phyloP scores from a whole-genome alignment of 768 basidiomycete species.

The Kwoniella botswanensis region DNA sequence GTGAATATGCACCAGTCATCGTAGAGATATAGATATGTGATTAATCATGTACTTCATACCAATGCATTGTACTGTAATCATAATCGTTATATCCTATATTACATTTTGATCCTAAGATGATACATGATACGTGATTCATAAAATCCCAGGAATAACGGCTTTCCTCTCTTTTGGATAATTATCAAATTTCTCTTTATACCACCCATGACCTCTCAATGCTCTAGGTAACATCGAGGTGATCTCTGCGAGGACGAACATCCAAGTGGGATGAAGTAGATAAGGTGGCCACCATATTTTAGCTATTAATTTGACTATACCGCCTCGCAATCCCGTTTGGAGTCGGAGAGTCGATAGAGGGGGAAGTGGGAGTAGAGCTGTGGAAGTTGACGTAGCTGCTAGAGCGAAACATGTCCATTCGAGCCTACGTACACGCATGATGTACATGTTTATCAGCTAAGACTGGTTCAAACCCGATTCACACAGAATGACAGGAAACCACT shows the following conservation, averaged over 20 bases:
- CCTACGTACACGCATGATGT: constrained; percentile 53
- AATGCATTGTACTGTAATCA: neutral
- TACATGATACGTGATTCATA: neutral
- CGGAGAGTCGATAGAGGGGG: neutral
- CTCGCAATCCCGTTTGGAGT: neutral
- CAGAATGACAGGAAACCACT: constrained; percentile 11
- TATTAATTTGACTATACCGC: constrained; percentile 15
- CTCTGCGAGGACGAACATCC: constrained; percentile 77
- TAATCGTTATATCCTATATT: neutral
- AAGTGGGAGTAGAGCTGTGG: constrained; percentile 25
- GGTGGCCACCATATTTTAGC: constrained; percentile 56
- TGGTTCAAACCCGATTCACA: too few relatives aligned
- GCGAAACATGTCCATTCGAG: constrained; percentile 89
- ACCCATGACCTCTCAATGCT: constrained; percentile 73
- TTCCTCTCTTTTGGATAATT: constrained; percentile 78
- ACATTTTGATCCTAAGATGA: neutral
- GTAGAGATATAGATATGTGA: constrained; percentile 38
- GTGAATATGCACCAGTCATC: constrained; percentile 56
- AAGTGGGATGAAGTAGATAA: constrained; percentile 69
- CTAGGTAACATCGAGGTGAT: constrained; percentile 79
- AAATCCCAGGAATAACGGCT: constrained; percentile 70
- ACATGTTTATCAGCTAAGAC: too few relatives aligned
- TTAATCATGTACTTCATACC: neutral
- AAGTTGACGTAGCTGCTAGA: constrained; percentile 64
- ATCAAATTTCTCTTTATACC: constrained; percentile 80